Evolutionary conservation across 352 stramenopile species (phyloP).

Genomic region (Lagenidium giganteum): DNA sequence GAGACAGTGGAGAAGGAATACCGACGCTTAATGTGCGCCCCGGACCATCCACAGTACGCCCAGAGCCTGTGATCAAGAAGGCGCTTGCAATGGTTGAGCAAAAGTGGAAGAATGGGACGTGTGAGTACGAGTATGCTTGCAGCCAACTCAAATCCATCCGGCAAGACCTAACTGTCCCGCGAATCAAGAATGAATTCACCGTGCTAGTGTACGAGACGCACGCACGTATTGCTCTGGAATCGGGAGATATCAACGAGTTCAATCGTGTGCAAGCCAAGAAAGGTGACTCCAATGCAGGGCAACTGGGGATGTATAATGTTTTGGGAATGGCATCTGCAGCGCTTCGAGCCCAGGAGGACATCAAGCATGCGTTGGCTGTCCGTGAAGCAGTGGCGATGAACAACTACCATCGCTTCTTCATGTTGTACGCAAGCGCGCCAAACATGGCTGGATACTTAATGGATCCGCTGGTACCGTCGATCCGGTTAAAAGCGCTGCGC

Average conservation of each 20-base stretch:
- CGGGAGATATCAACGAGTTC: conserved; percentile 95
- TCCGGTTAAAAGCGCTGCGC: conserved; percentile 75
- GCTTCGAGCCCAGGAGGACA: conserved; percentile 43
- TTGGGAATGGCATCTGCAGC: conserved; percentile 46
- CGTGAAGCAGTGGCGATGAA: conserved; percentile 79
- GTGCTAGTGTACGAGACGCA: conserved; percentile 98
- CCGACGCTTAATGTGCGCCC: conserved; percentile 94
- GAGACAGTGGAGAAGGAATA: conserved; percentile 97
- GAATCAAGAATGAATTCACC: conserved; percentile 96
- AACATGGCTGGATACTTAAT: conserved; percentile 91
- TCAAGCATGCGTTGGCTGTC: conserved; percentile 72
- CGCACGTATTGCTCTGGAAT: conserved; percentile 93
- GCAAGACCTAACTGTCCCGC: conserved; percentile 97
- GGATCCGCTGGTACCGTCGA: conserved; percentile 79
- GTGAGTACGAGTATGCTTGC: conserved; percentile 94
- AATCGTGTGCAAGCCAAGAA: conserved; percentile 93
- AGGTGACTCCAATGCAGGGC: conserved; percentile 72
- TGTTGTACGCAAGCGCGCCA: conserved; percentile 79
- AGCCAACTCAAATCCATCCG: conserved; percentile 99
- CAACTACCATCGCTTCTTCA: conserved; percentile 87
- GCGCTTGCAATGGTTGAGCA: conserved; percentile 84
- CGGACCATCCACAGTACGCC: conserved; percentile 94
- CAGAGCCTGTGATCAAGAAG: conserved; percentile 87
- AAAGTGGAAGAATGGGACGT: conserved; percentile 82
- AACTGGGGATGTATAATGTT: conserved; percentile 83